Conservation (phyloP, 2,329 filamentous ascomycete genomes). For the Colletotrichum sp. region DNA sequence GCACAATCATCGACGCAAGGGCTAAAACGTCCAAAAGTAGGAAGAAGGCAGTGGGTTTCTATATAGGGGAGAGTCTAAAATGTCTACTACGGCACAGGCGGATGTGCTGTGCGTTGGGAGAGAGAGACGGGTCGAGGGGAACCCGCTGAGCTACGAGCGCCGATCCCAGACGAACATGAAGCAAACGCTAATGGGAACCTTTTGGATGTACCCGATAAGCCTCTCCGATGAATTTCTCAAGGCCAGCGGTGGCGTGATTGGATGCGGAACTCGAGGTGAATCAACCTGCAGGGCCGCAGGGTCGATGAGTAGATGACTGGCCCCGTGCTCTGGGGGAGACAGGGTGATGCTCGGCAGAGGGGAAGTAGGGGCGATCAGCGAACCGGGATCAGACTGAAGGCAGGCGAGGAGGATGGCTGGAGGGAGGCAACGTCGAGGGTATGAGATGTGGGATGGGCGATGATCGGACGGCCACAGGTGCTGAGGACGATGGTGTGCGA, state of each 20-base stretch:
- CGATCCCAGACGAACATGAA: conserved; percentile 26
- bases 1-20: conserved; percentile 6
- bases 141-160: conserved; percentile 12
- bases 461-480: conserved; percentile 8
- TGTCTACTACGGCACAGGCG: conserved; percentile 3
- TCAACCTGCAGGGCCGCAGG: conserved; percentile 6
- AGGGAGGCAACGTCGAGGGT: background rate
- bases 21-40: background rate
- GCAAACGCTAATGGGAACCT: conserved; percentile 14
- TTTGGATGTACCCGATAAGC: conserved; percentile 5
- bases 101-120: background rate
- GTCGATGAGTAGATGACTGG: background rate
- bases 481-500: background rate
- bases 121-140: background rate
- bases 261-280: background rate
- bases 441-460: background rate
- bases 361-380: background rate
- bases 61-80: conserved; percentile 24
- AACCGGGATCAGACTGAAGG: conserved; percentile 11
- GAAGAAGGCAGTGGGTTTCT: conserved; percentile 19
- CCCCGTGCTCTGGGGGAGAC: conserved; percentile 1
- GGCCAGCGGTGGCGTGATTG: conserved; percentile 3
- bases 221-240: background rate
- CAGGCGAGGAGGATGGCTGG: background rate
- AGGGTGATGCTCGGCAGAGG: conserved; percentile 9